Percentiles rank a stretch among this genome's conserved stretches.
Conservation (phyloP, 176 grass and related monocot genomes). For the Puya raimondii region DNA sequence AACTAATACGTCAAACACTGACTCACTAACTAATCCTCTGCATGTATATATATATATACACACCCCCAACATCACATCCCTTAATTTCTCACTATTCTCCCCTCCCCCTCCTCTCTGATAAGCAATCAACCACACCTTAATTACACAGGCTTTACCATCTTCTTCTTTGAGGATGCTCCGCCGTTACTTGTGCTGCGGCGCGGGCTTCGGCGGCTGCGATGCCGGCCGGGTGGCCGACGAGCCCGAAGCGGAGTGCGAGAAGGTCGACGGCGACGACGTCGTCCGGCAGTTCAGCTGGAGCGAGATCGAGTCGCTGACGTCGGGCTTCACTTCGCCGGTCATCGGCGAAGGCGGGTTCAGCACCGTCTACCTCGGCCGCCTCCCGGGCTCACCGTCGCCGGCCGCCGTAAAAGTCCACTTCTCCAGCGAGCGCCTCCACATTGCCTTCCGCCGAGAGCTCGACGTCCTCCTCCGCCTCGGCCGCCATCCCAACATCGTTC, state of each 20-base stretch:
- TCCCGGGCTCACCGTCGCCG: constrained; percentile 20
- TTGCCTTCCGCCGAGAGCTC: constrained; percentile 65
- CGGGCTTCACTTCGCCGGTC: constrained; percentile 44
- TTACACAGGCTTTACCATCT: background rate
- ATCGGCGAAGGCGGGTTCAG: constrained; percentile 80
- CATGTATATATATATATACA: constrained; percentile 21
- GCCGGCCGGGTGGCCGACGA: constrained; percentile 53
- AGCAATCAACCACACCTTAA: too few relatives aligned
- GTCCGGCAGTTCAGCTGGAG: constrained; percentile 44
- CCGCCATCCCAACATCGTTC: constrained; percentile 53
- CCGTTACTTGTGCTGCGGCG: constrained; percentile 37
- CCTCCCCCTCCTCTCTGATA: constrained; percentile 16
- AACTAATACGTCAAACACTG: background rate
- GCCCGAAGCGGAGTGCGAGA: constrained; percentile 11
- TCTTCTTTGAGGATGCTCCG: constrained; percentile 28
- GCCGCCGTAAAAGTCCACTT: constrained; percentile 64
- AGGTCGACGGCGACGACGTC: background rate
- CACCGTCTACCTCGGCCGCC: constrained; percentile 66
- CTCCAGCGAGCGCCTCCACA: constrained; percentile 65
- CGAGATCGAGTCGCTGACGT: constrained; percentile 54
- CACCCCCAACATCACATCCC: background rate
- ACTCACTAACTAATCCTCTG: background rate
- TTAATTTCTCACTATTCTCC: background rate
- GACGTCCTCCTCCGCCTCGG: constrained; percentile 54
- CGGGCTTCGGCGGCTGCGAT: constrained; percentile 21